Evolutionary conservation across 2,329 filamentous ascomycete genomes (phyloP).

Genomic region (Ophiostoma ulmi): DNA sequence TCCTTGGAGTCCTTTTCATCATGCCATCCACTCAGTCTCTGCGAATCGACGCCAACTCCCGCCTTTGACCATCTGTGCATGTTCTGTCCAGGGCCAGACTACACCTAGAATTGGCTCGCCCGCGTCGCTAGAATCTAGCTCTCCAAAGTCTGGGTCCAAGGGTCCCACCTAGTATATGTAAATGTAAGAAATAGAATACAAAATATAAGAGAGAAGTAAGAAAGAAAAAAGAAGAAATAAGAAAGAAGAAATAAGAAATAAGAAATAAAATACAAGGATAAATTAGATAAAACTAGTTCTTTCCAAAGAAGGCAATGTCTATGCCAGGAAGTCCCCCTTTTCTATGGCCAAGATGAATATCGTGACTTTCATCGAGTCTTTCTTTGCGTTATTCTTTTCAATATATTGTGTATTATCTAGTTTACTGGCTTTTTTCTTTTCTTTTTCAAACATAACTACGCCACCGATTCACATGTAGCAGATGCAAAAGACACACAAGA

Average conservation of each 20-base stretch:
- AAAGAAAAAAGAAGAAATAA: background rate
- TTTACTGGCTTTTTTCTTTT: background rate
- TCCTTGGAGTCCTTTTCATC: too few relatives aligned
- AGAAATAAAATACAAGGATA: background rate
- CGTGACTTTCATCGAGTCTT: background rate
- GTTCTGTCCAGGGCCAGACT: background rate
- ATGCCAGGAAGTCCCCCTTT: background rate
- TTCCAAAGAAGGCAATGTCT: conserved; percentile 6
- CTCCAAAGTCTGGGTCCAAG: conserved; percentile 4
- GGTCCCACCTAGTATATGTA: background rate
- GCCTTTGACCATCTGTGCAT: too few relatives aligned
- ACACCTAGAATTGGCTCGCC: background rate
- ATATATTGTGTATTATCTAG: too few relatives aligned
- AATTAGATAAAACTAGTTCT: background rate
- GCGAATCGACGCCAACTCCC: background rate
- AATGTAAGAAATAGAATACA: background rate
- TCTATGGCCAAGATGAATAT: background rate
- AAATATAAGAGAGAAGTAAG: background rate
- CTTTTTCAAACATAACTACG: background rate
- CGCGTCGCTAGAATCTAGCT: background rate
- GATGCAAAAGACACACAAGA: background rate
- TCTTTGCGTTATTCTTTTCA: background rate
- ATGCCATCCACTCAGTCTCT: background rate
- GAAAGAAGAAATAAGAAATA: too few relatives aligned
- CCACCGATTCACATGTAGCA: background rate